A percentile compares a stretch with the other conserved stretches of the same genome.
These are phyloP conservation scores for Fraxinus latifolia DNA, from an alignment of 305 asterid species.

Conservation along the genomic window DNA sequence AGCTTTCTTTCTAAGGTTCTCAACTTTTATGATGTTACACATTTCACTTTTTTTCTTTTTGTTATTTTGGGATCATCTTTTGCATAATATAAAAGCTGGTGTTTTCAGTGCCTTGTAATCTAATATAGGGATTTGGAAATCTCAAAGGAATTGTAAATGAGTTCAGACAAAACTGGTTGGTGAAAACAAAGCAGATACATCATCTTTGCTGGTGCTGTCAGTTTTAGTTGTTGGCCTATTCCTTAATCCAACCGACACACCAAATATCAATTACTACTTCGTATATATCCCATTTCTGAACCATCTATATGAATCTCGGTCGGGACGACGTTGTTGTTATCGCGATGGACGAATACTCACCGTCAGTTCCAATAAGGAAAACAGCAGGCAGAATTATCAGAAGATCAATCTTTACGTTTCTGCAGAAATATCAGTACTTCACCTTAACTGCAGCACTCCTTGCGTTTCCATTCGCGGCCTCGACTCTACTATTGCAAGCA, in stretches of 20 bases:
- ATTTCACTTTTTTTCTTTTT: background rate
- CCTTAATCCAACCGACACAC: slow-evolving; percentile 33
- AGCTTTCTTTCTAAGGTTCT: slow-evolving; percentile 31
- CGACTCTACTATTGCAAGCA: slow-evolving; percentile 47
- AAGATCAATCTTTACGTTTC: slow-evolving; percentile 58
- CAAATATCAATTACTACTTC: slow-evolving; percentile 23
- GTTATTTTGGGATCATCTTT: background rate
- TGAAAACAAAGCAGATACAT: slow-evolving; percentile 43
- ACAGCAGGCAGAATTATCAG: slow-evolving; percentile 48
- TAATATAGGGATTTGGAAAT: slow-evolving; percentile 26
- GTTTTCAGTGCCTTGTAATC: slow-evolving; percentile 20
- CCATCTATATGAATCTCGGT: background rate
- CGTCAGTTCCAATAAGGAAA: slow-evolving; percentile 35
- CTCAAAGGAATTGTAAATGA: slow-evolving; percentile 33
- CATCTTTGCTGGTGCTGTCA: slow-evolving; percentile 28
- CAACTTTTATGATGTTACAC: slow-evolving; percentile 25
- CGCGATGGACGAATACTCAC: slow-evolving; percentile 23
- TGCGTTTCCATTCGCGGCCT: slow-evolving; percentile 60
- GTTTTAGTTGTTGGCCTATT: slow-evolving; percentile 58
- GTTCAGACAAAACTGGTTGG: slow-evolving; percentile 34
- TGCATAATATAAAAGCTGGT: background rate
- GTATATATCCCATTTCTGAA: background rate
- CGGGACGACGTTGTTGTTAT: background rate
- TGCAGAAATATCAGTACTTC: slow-evolving; percentile 55
- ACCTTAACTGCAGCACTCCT: slow-evolving; percentile 56